These are phyloP conservation scores for Cryoendolithus antarcticus DNA, from an alignment of 2,329 filamentous ascomycete species.

Conservation along the genomic window DNA sequence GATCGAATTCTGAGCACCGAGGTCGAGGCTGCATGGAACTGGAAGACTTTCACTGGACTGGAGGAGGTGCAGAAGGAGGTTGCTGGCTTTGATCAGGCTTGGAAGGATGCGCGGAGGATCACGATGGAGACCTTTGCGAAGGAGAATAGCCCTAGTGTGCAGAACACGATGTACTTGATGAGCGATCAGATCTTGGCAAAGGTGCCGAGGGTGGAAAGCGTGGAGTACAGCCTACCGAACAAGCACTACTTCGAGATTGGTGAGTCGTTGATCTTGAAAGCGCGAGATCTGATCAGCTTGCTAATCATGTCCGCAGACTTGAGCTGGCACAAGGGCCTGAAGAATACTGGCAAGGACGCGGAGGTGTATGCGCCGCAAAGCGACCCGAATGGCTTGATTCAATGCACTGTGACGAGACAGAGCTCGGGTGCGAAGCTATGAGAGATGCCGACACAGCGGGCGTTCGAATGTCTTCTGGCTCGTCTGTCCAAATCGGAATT, in stretches of 20 bases:
- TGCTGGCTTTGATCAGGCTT: conserved; percentile 65
- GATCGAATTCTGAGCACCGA: conserved; percentile 93
- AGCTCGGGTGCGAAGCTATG: conserved; percentile 8
- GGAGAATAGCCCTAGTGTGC: conserved; percentile 84
- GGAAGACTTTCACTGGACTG: conserved; percentile 58
- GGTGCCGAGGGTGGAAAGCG: conserved; percentile 57
- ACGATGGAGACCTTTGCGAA: conserved; percentile 86
- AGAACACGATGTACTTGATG: conserved; percentile 99
- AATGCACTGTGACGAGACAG: conserved; percentile 69
- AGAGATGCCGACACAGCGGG: too few species aligned
- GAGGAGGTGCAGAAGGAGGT: conserved; percentile 53
- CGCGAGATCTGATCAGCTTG: too few species aligned
- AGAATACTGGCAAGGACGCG: conserved; percentile 92
- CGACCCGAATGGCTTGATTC: conserved; percentile 87
- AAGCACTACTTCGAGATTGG: conserved; percentile 98
- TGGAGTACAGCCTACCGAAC: conserved; percentile 82
- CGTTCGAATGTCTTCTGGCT: neutral
- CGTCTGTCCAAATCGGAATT: too few species aligned
- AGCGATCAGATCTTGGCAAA: conserved; percentile 68
- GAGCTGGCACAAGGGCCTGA: conserved; percentile 88
- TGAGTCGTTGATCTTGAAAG: conserved; percentile 34
- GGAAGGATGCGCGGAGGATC: conserved; percentile 63
- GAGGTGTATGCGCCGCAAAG: conserved; percentile 92
- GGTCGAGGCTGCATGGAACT: conserved; percentile 76
- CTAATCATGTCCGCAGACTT: conserved; percentile 46